Evolutionary conservation across 495 filamentous ascomycete species (phyloP), one percentile per base, ranked within the genome.

Genomic region (Rusavskia elegans): DNA sequence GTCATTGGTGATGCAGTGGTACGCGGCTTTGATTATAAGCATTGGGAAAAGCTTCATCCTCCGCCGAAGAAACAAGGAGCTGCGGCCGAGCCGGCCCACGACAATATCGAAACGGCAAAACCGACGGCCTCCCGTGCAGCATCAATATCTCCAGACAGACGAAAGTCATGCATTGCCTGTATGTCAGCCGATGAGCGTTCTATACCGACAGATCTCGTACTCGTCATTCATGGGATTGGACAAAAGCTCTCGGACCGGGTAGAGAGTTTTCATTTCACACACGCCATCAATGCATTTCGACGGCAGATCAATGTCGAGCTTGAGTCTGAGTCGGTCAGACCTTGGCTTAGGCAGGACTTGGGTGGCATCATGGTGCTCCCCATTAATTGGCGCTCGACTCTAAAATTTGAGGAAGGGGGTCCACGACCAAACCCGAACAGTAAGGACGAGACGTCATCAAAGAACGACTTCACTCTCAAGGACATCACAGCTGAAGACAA

Each of bases 171-270:
- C 65, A 63, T 70, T 62, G 66, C 74, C 52, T 72, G 75, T 57
- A 66, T 64, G 51, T 70, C 70, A 57, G 71, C 77, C 41, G 81
- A 87, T 19, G 75, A 84, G 35, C 72, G 82, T 21, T 81, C 80
- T 3, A 78, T 78, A 38, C 84, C 93, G 5, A 90, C 86, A 10
- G 92, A 98, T 62, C 66, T 98, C 20, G 75, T 95, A 17, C 68
- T 98, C 16, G 84, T 96, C 21, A 86, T 93, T 42, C 92, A 98
- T 63, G 92, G 89, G 45, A 96, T 98, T 48, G 92, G 92, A 0
- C 92, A 98, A 63, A 96, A 97, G 61, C 70, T 97, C n/a, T 92
- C 88, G 0, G 88, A 98, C 58, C 76, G 89, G 16, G 84, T 98
- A 46, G 92, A 97, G 62, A 95, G 87, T 63, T 98, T 86, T 58